Conservation (phyloP, 345 rosid species). For the Hirschfeldia incana region DNA sequence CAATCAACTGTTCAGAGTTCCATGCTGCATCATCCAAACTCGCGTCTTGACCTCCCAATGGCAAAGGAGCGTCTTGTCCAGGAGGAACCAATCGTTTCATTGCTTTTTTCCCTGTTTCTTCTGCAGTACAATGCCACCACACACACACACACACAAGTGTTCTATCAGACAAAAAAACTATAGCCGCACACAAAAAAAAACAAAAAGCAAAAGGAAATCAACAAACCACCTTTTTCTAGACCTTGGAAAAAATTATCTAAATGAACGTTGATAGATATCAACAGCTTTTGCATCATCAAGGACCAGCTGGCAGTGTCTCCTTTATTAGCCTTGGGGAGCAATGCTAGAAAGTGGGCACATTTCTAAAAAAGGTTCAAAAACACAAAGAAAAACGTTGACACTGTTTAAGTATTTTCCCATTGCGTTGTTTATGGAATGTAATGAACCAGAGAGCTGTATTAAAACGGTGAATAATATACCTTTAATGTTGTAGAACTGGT, state of each 20-base stretch:
- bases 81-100: slow-evolving; percentile 64
- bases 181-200: slow-evolving; percentile 5
- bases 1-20: slow-evolving; percentile 50
- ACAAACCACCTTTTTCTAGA: slow-evolving; percentile 73
- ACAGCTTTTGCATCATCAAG: slow-evolving; percentile 66
- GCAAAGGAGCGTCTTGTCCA: slow-evolving; percentile 65
- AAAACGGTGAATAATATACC: slow-evolving; percentile 43
- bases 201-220: not conserved
- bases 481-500: slow-evolving; percentile 55
- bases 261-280: slow-evolving; percentile 56
- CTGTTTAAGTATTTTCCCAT: slow-evolving; percentile 2
- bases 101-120: slow-evolving; percentile 58
- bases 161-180: slow-evolving; percentile 2
- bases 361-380: slow-evolving; percentile 55
- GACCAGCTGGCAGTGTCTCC: slow-evolving; percentile 84
- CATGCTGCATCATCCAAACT: slow-evolving; percentile 42
- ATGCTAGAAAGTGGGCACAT: slow-evolving; percentile 69
- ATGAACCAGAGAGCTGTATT: not conserved
- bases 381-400: slow-evolving; percentile 8
- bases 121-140: slow-evolving; percentile 45
- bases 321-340: slow-evolving; percentile 77
- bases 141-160: not conserved
- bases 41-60: slow-evolving; percentile 63
- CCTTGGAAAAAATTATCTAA: slow-evolving; percentile 71
- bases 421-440: slow-evolving; percentile 10